Conservation (phyloP, 2,329 filamentous ascomycete species). For the Claviceps capensis region DNA sequence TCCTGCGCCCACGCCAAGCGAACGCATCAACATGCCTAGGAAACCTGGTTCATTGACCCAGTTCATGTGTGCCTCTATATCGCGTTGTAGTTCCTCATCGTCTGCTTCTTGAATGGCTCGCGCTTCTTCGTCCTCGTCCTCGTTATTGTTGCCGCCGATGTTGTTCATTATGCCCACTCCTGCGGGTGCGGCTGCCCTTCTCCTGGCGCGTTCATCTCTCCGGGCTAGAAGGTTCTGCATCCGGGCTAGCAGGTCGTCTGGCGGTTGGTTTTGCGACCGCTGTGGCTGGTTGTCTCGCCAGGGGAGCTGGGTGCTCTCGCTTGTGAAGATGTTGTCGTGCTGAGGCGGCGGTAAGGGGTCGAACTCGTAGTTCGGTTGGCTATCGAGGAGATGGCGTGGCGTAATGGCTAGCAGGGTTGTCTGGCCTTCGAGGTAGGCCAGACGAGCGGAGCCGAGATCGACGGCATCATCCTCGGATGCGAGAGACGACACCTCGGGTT, state of each 20-base stretch:
- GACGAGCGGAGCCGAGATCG: conserved; percentile 48
- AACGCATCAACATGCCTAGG: conserved; percentile 12
- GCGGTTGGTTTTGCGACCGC: not conserved
- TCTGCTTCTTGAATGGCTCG: conserved; percentile 13
- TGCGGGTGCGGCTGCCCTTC: not conserved
- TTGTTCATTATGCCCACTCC: conserved; percentile 2
- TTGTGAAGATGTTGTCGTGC: conserved; percentile 37
- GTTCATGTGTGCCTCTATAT: conserved; percentile 16
- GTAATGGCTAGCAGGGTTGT: conserved; percentile 57
- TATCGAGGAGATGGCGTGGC: conserved; percentile 49
- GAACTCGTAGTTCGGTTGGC: conserved; percentile 57
- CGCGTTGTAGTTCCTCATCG: conserved; percentile 19
- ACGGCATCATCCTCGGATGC: conserved; percentile 25
- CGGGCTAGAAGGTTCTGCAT: conserved; percentile 16
- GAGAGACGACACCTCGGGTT: conserved; percentile 25
- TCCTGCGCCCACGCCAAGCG: conserved; percentile 10
- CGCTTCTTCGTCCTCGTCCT: conserved; percentile 13
- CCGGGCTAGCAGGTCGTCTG: conserved; percentile 13
- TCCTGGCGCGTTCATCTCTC: conserved; percentile 6
- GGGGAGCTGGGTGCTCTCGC: conserved; percentile 26
- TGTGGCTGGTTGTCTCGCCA: conserved; percentile 21
- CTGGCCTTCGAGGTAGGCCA: conserved; percentile 66
- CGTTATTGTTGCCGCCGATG: conserved; percentile 1
- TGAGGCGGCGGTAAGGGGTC: conserved; percentile 66
- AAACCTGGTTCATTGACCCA: conserved; percentile 15